phyloP scores from a whole-genome alignment of 1,139 yeast genomes.

The Yamadazyma triangularis region DNA sequence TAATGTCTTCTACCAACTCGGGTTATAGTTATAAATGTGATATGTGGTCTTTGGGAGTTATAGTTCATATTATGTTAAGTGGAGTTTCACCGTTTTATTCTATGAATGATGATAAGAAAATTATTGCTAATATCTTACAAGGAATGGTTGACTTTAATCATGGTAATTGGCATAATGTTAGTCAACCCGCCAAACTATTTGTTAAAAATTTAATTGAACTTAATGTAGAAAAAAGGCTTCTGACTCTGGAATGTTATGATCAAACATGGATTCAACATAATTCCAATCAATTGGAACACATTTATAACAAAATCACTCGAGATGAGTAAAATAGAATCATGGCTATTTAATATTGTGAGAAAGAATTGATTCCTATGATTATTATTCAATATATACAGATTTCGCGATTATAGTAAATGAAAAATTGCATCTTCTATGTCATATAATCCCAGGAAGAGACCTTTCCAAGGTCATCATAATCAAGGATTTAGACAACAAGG shows the following conservation, averaged over 20 bases:
- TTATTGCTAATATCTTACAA: conserved; percentile 32
- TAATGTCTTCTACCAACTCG: conserved; percentile 6
- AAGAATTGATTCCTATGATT: no score
- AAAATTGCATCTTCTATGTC: conserved; percentile 4
- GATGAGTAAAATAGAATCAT: conserved; percentile 1
- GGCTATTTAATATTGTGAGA: no score
- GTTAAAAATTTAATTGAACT: conserved; percentile 35
- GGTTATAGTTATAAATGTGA: conserved; percentile 59
- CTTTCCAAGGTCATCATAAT: no score
- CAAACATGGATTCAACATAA: conserved; percentile 44
- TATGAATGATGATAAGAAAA: conserved; percentile 24
- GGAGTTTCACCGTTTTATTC: conserved; percentile 63
- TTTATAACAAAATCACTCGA: conserved; percentile 9
- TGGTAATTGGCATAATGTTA: conserved; percentile 37
- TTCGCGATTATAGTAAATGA: no score
- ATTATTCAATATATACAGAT: no score
- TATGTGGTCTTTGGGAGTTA: conserved; percentile 64
- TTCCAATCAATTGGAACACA: conserved; percentile 10
- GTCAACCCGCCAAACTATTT: conserved; percentile 39
- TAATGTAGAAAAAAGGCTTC: conserved; percentile 31
- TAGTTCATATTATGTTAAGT: conserved; percentile 49
- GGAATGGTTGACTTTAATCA: conserved; percentile 39
- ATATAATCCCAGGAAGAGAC: background rate
- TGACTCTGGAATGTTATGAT: conserved; percentile 20
- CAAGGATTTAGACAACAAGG: no score